A percentile compares a stretch with the other conserved stretches of the same genome.
These are phyloP conservation scores for Epichloe brachyelytri DNA, from an alignment of 2,329 filamentous ascomycete genomes.

Conservation along the genomic window DNA sequence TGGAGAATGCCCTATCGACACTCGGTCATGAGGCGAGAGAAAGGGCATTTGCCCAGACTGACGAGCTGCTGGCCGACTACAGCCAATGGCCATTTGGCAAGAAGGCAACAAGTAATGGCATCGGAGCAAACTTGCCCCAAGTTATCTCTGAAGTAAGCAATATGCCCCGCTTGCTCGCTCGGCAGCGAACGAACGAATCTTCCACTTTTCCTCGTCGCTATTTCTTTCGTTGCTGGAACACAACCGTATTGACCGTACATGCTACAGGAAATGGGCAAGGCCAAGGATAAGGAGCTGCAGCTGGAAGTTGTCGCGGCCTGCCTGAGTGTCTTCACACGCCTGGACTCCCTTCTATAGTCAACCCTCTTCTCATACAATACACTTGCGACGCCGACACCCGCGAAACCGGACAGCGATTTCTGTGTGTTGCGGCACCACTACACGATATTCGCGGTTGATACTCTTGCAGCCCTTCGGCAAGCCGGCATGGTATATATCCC, in stretches of 20 bases:
- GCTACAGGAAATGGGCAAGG: constrained; percentile 59
- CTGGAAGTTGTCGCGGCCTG: constrained; percentile 95
- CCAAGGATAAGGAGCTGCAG: constrained; percentile 89
- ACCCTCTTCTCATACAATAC: neutral
- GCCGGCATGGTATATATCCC: neutral
- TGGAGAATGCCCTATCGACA: constrained; percentile 92
- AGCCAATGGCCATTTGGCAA: constrained; percentile 94
- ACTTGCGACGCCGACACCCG: neutral
- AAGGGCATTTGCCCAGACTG: constrained; percentile 89
- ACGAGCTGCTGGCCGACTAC: constrained; percentile 90
- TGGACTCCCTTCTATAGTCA: constrained; percentile 80
- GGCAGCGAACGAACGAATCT: neutral
- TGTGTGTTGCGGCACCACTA: neutral
- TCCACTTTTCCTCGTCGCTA: neutral
- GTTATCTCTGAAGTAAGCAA: constrained; percentile 57
- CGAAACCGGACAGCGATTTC: neutral
- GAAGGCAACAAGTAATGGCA: constrained; percentile 65
- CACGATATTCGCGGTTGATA: neutral
- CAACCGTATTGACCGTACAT: constrained; percentile 10
- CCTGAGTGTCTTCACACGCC: constrained; percentile 90
- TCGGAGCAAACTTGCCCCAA: constrained; percentile 85
- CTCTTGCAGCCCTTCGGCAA: neutral
- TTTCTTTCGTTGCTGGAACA: neutral
- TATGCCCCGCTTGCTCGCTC: neutral
- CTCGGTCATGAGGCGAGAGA: constrained; percentile 90